phyloP scores from a whole-genome alignment of 1,139 yeast genomes.

The Geotrichum carabidarum region DNA sequence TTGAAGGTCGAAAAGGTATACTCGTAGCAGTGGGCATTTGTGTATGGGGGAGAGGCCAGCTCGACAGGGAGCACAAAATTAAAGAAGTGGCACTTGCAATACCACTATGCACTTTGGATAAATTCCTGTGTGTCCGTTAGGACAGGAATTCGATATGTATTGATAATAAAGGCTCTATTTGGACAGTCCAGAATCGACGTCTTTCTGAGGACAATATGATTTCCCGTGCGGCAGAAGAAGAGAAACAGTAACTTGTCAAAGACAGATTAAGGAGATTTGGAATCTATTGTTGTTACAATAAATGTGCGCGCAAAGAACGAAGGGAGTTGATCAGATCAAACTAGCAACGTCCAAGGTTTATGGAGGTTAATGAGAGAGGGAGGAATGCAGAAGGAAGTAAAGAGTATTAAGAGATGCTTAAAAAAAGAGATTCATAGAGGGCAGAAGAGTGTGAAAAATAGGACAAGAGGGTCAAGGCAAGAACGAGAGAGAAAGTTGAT shows the following conservation, averaged over 20 bases:
- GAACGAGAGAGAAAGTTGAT: no score
- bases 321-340: neutral
- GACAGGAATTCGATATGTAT: conserved; percentile 11
- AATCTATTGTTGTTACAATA: conserved; percentile 6
- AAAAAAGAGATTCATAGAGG: no score
- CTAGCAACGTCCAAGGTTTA: conserved; percentile 3
- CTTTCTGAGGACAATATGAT: conserved; percentile 9
- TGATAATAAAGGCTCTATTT: conserved; percentile 11
- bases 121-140: conserved; percentile 13
- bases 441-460: no score
- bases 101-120: conserved; percentile 13
- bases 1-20: conserved; percentile 4
- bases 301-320: conserved; percentile 8
- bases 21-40: conserved; percentile 11
- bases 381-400: neutral
- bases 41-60: neutral
- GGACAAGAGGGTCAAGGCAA: no score
- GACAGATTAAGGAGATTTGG: neutral
- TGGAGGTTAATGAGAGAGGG: neutral
- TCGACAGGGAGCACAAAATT: neutral
- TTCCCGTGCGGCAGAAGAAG: conserved; percentile 5
- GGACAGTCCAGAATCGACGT: conserved; percentile 3
- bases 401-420: no score
- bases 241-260: conserved; percentile 11
- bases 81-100: conserved; percentile 17